Conservation (phyloP, 2,329 filamentous ascomycete genomes). For the Botrytis fragariae region DNA sequence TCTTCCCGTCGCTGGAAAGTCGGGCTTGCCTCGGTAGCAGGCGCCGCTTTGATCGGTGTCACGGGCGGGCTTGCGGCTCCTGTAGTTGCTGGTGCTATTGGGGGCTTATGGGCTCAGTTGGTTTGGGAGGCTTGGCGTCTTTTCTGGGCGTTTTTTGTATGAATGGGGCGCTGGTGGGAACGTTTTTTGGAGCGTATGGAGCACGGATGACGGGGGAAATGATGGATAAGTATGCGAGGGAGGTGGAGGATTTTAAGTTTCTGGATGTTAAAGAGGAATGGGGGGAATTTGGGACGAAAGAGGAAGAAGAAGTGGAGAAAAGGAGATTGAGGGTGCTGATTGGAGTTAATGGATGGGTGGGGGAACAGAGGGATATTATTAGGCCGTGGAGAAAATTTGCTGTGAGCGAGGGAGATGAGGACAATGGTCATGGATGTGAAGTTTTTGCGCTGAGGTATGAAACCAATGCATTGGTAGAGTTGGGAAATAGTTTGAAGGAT, state of each 20-base stretch:
- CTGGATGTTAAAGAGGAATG: constrained; percentile 61
- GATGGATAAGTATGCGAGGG: constrained; percentile 82
- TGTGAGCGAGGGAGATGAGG: background rate
- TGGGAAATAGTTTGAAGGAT: constrained; percentile 69
- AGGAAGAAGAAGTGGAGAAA: constrained; percentile 20
- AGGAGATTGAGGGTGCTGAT: constrained; percentile 73
- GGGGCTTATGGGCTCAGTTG: constrained; percentile 82
- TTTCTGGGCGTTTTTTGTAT: constrained; percentile 85
- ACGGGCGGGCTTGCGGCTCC: constrained; percentile 90
- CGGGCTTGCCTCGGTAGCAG: constrained; percentile 79
- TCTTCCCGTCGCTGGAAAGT: constrained; percentile 80
- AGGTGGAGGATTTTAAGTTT: constrained; percentile 80
- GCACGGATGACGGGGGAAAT: constrained; percentile 76
- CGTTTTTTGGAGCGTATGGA: constrained; percentile 85
- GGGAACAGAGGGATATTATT: constrained; percentile 69
- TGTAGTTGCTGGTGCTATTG: constrained; percentile 80
- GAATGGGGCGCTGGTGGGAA: constrained; percentile 80
- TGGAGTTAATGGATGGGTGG: constrained; percentile 84
- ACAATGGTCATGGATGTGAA: constrained; percentile 61
- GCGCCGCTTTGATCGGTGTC: constrained; percentile 84
- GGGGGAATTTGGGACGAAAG: constrained; percentile 31
- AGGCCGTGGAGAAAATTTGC: constrained; percentile 73
- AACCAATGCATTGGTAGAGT: constrained; percentile 69
- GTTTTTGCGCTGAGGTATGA: constrained; percentile 85
- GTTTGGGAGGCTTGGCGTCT: constrained; percentile 79